Evolutionary conservation across 768 basidiomycete species (phyloP).

Genomic region (Rhizopogon vulgaris): DNA sequence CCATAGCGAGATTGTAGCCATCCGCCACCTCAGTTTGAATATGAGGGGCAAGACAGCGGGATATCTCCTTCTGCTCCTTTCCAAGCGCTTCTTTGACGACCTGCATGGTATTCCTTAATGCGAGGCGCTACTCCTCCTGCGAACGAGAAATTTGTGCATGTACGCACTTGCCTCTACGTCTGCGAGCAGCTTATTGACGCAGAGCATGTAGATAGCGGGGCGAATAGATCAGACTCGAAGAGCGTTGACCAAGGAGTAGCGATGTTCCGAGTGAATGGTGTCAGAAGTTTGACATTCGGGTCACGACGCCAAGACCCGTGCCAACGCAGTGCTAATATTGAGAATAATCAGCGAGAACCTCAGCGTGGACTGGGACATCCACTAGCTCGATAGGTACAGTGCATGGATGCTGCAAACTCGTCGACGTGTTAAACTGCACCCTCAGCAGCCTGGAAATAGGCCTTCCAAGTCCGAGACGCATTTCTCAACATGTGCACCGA

Average conservation of each 20-base stretch:
- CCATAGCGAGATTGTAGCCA: conserved; percentile 50
- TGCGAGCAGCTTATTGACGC: conserved; percentile 39
- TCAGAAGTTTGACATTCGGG: conserved; percentile 52
- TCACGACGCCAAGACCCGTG: conserved; percentile 52
- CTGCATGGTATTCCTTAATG: conserved; percentile 42
- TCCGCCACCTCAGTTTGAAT: conserved; percentile 44
- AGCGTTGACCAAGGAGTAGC: conserved; percentile 52
- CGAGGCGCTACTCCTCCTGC: conserved; percentile 44
- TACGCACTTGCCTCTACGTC: conserved; percentile 48
- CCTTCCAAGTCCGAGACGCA: conserved; percentile 42
- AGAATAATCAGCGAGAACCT: conserved; percentile 12
- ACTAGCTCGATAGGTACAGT: conserved; percentile 60
- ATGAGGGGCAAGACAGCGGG: conserved; percentile 50
- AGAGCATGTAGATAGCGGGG: conserved; percentile 34
- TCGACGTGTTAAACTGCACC: conserved; percentile 43
- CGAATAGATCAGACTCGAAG: conserved; percentile 56
- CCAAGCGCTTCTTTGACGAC: conserved; percentile 45
- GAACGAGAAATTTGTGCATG: conserved; percentile 46
- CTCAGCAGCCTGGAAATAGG: conserved; percentile 38
- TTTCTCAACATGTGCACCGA: conserved; percentile 36
- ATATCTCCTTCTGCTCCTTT: conserved; percentile 53
- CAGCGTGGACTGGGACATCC: conserved; percentile 13
- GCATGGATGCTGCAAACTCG: conserved; percentile 46
- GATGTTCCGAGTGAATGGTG: conserved; percentile 54
- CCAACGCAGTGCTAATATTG: conserved; percentile 37